These are phyloP conservation scores for Tuber microsphaerosporum DNA, from an alignment of 495 filamentous ascomycete species.

Conservation along the genomic window DNA sequence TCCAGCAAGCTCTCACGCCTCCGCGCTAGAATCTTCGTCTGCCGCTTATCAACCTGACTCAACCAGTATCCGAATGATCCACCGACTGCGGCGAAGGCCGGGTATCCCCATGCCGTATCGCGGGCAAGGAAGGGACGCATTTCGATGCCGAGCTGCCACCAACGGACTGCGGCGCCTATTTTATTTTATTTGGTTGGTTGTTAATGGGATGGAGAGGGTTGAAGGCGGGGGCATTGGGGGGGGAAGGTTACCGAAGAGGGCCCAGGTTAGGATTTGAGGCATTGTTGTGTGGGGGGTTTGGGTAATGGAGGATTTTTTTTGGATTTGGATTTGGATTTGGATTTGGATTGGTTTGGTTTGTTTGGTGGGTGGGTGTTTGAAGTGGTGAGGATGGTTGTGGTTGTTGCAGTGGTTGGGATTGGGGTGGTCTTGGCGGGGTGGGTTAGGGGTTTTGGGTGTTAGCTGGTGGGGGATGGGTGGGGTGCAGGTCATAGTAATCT, in stretches of 20 bases:
- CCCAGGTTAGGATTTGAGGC: conserved; percentile 90
- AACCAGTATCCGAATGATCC: conserved; percentile 96
- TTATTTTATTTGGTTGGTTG: not conserved
- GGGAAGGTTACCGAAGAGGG: conserved; percentile 74
- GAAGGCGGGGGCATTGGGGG: conserved; percentile 7
- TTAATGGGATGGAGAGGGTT: conserved; percentile 15
- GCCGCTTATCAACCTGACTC: conserved; percentile 71
- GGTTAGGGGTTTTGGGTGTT: not conserved
- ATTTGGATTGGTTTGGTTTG: not conserved
- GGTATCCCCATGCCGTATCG: conserved; percentile 79
- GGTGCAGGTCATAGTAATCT: not conserved
- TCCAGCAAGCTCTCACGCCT: conserved; percentile 72
- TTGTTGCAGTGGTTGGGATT: not conserved
- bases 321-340: not conserved
- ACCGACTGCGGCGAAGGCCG: conserved; percentile 73
- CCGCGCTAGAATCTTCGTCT: conserved; percentile 65
- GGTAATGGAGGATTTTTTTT: not conserved
- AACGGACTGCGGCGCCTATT: conserved; percentile 75
- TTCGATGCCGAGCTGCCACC: conserved; percentile 96
- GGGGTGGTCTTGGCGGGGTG: not conserved
- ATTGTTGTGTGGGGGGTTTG: conserved; percentile 47
- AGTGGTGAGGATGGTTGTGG: not conserved
- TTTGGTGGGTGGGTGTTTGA: not conserved
- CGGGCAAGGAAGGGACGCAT: conserved; percentile 87
- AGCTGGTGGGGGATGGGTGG: not conserved